Evolutionary conservation across 768 basidiomycete species (phyloP).

Genomic region (Phylloporus sp.): DNA sequence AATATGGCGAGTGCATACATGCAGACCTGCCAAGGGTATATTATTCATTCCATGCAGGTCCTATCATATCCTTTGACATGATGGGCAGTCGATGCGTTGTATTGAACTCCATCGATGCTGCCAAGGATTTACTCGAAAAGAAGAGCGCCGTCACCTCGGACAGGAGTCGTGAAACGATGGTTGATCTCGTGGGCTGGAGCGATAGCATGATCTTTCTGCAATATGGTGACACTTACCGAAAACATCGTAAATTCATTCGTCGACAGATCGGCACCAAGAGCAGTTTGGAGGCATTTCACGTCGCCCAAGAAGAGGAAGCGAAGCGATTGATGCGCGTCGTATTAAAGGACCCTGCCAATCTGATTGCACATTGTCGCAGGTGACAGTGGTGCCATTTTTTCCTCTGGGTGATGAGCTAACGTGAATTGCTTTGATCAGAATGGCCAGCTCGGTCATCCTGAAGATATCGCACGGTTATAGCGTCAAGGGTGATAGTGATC

Average conservation of each 20-base stretch:
- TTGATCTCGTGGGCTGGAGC: constrained; percentile 20
- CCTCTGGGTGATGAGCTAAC: background rate
- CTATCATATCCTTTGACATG: constrained; percentile 14
- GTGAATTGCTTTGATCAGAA: constrained; percentile 18
- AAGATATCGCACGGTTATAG: constrained; percentile 35
- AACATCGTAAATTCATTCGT: constrained; percentile 7
- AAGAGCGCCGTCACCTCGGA: constrained; percentile 2
- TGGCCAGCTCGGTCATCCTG: constrained; percentile 32
- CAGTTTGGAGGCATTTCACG: constrained; percentile 2
- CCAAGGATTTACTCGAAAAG: constrained; percentile 12
- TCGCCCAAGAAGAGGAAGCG: constrained; percentile 1
- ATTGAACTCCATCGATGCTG: constrained; percentile 40
- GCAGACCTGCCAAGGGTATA: background rate
- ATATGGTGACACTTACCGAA: constrained; percentile 4
- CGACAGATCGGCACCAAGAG: constrained; percentile 7
- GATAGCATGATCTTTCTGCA: constrained; percentile 2
- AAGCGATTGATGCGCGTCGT: constrained; percentile 4
- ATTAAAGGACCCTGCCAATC: background rate
- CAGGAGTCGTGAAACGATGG: constrained; percentile 10
- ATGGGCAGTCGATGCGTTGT: constrained; percentile 44
- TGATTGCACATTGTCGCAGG: constrained; percentile 5
- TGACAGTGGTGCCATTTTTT: background rate
- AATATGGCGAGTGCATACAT: constrained; percentile 38
- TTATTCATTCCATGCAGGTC: constrained; percentile 16
- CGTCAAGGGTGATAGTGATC: constrained; percentile 29